Evolutionary conservation across 768 basidiomycete genomes (phyloP).

Genomic region (Amanita jacksonii): DNA sequence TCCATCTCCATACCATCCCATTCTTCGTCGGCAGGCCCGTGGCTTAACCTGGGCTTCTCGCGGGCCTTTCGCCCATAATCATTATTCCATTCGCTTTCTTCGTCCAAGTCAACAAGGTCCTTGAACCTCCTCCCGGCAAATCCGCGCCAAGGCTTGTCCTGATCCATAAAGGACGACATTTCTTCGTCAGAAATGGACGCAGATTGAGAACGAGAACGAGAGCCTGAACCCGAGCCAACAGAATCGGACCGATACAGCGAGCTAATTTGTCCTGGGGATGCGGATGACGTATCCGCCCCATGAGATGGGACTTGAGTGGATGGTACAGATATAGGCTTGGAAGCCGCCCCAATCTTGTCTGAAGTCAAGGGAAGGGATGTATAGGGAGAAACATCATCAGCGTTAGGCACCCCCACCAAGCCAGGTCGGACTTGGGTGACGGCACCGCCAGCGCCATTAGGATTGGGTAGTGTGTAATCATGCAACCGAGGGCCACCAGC

Average conservation of each 20-base stretch:
- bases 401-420: slow-evolving; percentile 30
- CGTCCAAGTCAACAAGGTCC: slow-evolving; percentile 21
- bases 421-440: slow-evolving; percentile 57
- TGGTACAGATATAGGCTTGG: neutral
- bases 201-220: slow-evolving; percentile 20
- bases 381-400: slow-evolving; percentile 2
- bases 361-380: too few species aligned
- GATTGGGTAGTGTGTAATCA: slow-evolving; percentile 46
- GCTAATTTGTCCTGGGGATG: neutral
- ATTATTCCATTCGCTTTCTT: slow-evolving; percentile 19
- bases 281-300: slow-evolving; percentile 1
- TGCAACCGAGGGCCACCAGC: slow-evolving; percentile 58
- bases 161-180: slow-evolving; percentile 17
- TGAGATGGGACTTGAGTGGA: neutral
- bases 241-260: too few species aligned
- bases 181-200: slow-evolving; percentile 15
- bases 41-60: slow-evolving; percentile 14
- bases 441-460: slow-evolving; percentile 21
- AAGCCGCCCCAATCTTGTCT: too few species aligned
- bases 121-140: slow-evolving; percentile 16
- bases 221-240: slow-evolving; percentile 19
- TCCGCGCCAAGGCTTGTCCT: slow-evolving; percentile 1
- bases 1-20: slow-evolving; percentile 69
- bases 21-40: slow-evolving; percentile 1
- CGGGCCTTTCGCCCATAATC: slow-evolving; percentile 30